Conservation (phyloP, 2,329 filamentous ascomycete species). For the Alternaria metachromatica region DNA sequence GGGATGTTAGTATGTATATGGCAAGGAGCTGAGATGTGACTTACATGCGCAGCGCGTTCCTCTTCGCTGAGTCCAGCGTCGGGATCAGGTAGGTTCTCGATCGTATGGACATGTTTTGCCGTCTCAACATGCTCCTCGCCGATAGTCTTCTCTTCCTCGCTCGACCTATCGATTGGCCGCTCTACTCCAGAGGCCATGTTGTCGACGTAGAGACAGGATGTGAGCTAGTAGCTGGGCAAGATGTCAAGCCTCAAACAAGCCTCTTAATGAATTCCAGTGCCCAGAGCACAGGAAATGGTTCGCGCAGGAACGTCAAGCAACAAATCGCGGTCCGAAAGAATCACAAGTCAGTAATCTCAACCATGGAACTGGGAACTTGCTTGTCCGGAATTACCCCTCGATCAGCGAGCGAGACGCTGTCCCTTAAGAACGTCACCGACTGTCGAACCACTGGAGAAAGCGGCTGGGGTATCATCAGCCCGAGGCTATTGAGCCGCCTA, state of each 20-base stretch:
- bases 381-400: background rate
- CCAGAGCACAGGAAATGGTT: background rate
- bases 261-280: background rate
- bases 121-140: conserved; percentile 15
- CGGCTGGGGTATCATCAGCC: conserved; percentile 13
- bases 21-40: conserved; percentile 23
- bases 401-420: background rate
- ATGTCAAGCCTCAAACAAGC: background rate
- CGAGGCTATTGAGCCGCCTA: conserved; percentile 20
- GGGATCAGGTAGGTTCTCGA: conserved; percentile 56
- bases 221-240: background rate
- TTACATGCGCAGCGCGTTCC: conserved; percentile 67
- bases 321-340: background rate
- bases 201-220: background rate
- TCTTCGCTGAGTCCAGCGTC: conserved; percentile 70
- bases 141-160: conserved; percentile 30
- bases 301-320: background rate
- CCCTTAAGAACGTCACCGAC: conserved; percentile 4
- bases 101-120: conserved; percentile 15
- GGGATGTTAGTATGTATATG: background rate
- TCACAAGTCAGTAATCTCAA: background rate
- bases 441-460: background rate
- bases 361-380: conserved; percentile 1
- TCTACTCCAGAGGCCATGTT: conserved; percentile 33
- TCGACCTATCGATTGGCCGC: conserved; percentile 22